These are phyloP conservation scores for Trametopsis cervina DNA, from an alignment of 768 basidiomycete genomes.

Conservation along the genomic window DNA sequence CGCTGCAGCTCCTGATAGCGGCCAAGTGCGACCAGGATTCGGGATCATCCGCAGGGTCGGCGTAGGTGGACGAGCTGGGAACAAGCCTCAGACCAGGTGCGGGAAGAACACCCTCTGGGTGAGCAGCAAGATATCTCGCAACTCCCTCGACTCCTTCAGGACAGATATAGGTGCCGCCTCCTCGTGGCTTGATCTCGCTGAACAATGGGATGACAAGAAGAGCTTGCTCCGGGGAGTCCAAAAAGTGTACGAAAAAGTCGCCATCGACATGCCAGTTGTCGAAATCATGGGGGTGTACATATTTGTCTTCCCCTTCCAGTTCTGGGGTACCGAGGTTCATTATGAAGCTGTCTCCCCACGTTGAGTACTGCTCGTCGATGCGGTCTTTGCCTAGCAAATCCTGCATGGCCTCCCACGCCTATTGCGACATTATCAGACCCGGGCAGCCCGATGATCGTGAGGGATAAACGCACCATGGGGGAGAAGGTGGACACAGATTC, in stretches of 20 bases:
- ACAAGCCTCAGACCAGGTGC: constrained; percentile 35
- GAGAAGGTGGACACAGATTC: constrained; percentile 42
- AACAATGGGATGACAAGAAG: constrained; percentile 57
- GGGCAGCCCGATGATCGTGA: too few species aligned
- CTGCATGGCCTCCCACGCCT: constrained; percentile 56
- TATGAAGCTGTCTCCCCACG: constrained; percentile 57
- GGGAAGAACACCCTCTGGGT: constrained; percentile 46
- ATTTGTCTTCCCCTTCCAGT: constrained; percentile 25
- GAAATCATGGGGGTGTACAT: constrained; percentile 35
- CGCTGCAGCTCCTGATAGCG: constrained; percentile 33
- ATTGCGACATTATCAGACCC: too few species aligned
- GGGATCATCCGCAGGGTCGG: constrained; percentile 32
- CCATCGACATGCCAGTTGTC: constrained; percentile 63
- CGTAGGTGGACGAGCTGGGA: constrained; percentile 35
- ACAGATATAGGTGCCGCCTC: constrained; percentile 55
- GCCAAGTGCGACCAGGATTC: constrained; percentile 39
- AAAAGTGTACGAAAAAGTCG: constrained; percentile 54
- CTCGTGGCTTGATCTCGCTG: constrained; percentile 45
- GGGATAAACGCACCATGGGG: constrained; percentile 44
- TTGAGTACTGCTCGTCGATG: constrained; percentile 38
- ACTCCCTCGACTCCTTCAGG: constrained; percentile 47
- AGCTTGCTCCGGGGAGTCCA: constrained; percentile 62
- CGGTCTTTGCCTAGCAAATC: constrained; percentile 56
- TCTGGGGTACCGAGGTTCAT: constrained; percentile 51
- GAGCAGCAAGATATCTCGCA: constrained; percentile 42